These are phyloP conservation scores for Blepharisma japonicum DNA, from an alignment of 73 alveolate genomes.

Conservation along the genomic window DNA sequence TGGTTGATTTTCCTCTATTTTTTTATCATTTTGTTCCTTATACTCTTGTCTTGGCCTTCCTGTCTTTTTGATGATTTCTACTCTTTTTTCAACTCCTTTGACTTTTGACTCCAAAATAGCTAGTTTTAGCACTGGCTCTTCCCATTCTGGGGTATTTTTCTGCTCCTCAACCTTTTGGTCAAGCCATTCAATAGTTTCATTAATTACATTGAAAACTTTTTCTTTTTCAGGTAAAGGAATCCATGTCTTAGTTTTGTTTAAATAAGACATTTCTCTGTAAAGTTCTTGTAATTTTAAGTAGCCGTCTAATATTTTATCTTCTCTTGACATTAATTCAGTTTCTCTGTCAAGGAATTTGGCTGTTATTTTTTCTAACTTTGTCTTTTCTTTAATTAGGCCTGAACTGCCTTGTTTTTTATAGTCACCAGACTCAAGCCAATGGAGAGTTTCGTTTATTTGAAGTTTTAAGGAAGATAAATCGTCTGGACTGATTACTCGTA, in stretches of 20 bases:
- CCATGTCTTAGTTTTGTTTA: constrained; percentile 9
- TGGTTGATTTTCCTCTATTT: too few relatives aligned
- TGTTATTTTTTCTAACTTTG: neutral
- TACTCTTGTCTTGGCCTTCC: neutral
- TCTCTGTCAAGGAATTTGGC: neutral
- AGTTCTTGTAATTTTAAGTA: neutral
- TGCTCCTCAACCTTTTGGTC: constrained; percentile 11
- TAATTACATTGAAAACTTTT: neutral
- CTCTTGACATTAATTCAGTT: neutral
- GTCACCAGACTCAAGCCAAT: constrained; percentile 6
- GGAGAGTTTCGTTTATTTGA: neutral
- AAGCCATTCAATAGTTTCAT: constrained; percentile 13
- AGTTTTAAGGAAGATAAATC: neutral
- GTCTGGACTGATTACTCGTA: neutral
- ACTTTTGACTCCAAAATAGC: neutral
- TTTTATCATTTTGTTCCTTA: too few relatives aligned
- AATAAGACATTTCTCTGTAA: neutral
- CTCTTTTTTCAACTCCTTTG: constrained; percentile 2
- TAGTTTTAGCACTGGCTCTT: neutral
- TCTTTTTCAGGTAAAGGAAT: neutral
- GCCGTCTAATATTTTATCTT: neutral
- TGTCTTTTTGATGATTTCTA: neutral
- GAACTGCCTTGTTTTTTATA: neutral
- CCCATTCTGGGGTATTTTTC: neutral
- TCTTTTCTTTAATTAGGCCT: neutral